Evolutionary conservation across 129 eudicot species (phyloP), one percentile per base, ranked within the genome.

Genomic region (Mikania micrantha): DNA sequence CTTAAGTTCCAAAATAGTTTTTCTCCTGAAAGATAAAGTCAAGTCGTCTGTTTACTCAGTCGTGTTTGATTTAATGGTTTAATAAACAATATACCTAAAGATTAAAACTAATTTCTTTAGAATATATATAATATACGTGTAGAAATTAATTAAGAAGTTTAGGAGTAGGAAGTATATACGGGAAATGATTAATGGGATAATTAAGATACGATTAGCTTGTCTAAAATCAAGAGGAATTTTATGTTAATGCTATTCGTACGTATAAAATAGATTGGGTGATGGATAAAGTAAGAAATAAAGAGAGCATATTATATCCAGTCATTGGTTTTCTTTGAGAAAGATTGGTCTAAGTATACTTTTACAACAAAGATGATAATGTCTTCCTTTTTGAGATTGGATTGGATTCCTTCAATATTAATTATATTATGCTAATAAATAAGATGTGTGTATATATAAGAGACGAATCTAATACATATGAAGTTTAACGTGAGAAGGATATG

Each of bases 291-390:
- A 71, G 41, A 69, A 32, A 36, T 12, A 64, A 34, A 62, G 66
- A 52, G 40, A 73, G 65, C 64, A 73, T 52, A 74, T 16, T 56
- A 22, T 32, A 65, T 65, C 66, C 24, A 41, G 72, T 65, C 50
- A 65, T 28, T 74, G 60, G 67, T 66, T 59, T 71, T 65, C 66
- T 41, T 74, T 54, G 67, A 74, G 64, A 74, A 74, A 74, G 72
- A 63, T 29, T 64, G 78, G 72, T 53, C 67, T 54, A 65, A 17
- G 67, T 53, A 66, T 42, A 34, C 72, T 64, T 66, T 74, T 54
- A 74, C 74, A 67, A 74, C 35, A 64, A 64, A 45, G 61, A 75
- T 75, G 54, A 57, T 75, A 42, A 57, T 67, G 74, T 75, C 75
- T 60, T 68, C 75, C 75, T 48, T 76, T 68, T 17, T 60, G 75